Percentiles rank a stretch among this genome's conserved stretches.
Conservation (phyloP, 2,329 filamentous ascomycete genomes). For the Fonsecaea erecta region DNA sequence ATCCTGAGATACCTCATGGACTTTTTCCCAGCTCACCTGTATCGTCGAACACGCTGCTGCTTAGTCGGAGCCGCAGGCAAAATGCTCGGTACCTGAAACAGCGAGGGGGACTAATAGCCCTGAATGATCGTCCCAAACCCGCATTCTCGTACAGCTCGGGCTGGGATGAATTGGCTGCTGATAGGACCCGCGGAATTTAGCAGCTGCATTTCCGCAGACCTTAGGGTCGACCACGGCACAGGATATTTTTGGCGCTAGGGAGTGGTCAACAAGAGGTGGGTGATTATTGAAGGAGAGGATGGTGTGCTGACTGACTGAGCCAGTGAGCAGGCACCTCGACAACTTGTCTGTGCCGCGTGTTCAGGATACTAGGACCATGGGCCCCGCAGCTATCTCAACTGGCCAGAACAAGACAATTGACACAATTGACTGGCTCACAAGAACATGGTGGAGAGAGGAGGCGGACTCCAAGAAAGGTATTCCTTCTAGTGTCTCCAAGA, state of each 20-base stretch:
- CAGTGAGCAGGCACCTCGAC: neutral
- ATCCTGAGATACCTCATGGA: neutral
- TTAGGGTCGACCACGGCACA: neutral
- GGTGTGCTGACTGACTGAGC: neutral
- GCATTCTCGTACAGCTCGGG: neutral
- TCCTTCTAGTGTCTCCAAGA: neutral
- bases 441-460: neutral
- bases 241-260: neutral
- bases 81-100: constrained; percentile 1
- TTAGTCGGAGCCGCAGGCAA: neutral
- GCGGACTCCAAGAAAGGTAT: neutral
- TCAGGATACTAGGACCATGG: neutral
- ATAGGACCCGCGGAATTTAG: neutral
- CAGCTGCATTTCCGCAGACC: neutral
- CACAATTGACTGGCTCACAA: neutral
- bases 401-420: neutral
- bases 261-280: neutral
- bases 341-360: neutral
- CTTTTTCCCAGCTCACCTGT: neutral
- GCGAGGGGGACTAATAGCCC: neutral
- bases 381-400: neutral
- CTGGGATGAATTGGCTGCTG: neutral
- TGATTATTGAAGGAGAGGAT: neutral
- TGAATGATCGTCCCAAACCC: neutral
- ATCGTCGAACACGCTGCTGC: neutral